phyloP scores from a whole-genome alignment of 2,329 filamentous ascomycete species.

The Cordyceps militaris region DNA sequence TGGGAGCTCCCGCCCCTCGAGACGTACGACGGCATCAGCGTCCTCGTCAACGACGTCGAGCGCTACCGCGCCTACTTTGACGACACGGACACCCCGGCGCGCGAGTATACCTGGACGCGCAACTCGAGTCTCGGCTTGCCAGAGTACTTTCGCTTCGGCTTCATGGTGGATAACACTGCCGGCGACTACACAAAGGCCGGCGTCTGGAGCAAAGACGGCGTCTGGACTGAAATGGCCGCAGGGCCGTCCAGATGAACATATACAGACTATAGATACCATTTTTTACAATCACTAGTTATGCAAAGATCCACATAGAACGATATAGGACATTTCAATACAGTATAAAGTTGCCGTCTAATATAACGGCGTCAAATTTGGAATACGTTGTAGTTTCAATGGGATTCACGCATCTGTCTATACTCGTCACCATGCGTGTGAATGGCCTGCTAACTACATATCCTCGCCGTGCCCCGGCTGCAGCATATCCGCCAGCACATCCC shows the following conservation, averaged over 20 bases:
- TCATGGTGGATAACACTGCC: constrained; percentile 55
- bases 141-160: constrained; percentile 75
- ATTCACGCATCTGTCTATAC: background rate
- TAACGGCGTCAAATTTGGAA: background rate
- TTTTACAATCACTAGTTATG: background rate
- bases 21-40: constrained; percentile 66
- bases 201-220: constrained; percentile 55
- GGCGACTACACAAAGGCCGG: constrained; percentile 73
- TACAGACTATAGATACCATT: background rate
- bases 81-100: constrained; percentile 37
- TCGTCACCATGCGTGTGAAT: background rate
- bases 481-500: constrained; percentile 70
- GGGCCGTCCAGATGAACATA: constrained; percentile 44
- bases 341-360: background rate
- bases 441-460: background rate
- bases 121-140: constrained; percentile 38
- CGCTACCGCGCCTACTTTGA: constrained; percentile 66
- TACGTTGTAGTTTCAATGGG: background rate
- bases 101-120: constrained; percentile 54
- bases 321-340: background rate
- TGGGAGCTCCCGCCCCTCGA: constrained; percentile 40
- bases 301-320: background rate
- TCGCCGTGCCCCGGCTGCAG: constrained; percentile 39
- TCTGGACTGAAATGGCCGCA: constrained; percentile 58
- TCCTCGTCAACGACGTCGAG: constrained; percentile 82